Conservation (phyloP, 768 basidiomycete species). For the Termitomyces bulborhizus region DNA sequence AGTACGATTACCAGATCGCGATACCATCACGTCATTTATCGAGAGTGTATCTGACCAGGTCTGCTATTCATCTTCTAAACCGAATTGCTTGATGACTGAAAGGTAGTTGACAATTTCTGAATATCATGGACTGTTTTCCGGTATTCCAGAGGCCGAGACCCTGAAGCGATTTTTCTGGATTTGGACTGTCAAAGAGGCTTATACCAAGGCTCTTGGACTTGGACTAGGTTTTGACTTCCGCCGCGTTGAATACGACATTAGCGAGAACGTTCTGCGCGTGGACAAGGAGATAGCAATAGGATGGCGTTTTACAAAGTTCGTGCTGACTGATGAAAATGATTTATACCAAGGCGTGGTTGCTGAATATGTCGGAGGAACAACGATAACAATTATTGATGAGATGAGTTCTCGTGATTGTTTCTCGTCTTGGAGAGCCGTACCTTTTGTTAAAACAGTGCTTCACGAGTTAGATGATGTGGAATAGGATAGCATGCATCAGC, state of each 20-base stretch:
- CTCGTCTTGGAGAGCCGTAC: conserved; percentile 36
- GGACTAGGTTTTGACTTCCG: conserved; percentile 81
- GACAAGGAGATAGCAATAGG: conserved; percentile 52
- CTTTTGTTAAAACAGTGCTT: conserved; percentile 44
- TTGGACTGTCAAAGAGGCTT: conserved; percentile 91
- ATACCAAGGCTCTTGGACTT: conserved; percentile 81
- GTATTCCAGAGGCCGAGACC: conserved; percentile 40
- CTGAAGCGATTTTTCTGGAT: conserved; percentile 70
- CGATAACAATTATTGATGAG: conserved; percentile 25
- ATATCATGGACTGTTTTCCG: conserved; percentile 29
- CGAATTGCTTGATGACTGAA: not conserved
- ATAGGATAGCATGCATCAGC: not conserved
- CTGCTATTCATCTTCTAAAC: conserved; percentile 3
- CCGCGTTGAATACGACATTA: conserved; percentile 66
- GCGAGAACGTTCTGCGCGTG: conserved; percentile 43
- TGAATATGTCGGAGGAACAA: conserved; percentile 43
- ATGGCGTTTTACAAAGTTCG: conserved; percentile 67
- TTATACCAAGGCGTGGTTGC: conserved; percentile 66
- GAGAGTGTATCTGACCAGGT: conserved; percentile 64
- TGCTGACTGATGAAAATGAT: conserved; percentile 39
- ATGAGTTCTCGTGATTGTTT: conserved; percentile 32
- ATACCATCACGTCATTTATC: conserved; percentile 55
- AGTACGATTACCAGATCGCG: conserved; percentile 52
- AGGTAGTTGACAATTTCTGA: conserved; percentile 40
- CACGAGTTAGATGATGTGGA: conserved; percentile 24